Percentiles rank a stretch among this genome's conserved stretches.
phyloP scores from a whole-genome alignment of 2,329 filamentous ascomycete genomes.

The Proliferodiscus dingleyae region DNA sequence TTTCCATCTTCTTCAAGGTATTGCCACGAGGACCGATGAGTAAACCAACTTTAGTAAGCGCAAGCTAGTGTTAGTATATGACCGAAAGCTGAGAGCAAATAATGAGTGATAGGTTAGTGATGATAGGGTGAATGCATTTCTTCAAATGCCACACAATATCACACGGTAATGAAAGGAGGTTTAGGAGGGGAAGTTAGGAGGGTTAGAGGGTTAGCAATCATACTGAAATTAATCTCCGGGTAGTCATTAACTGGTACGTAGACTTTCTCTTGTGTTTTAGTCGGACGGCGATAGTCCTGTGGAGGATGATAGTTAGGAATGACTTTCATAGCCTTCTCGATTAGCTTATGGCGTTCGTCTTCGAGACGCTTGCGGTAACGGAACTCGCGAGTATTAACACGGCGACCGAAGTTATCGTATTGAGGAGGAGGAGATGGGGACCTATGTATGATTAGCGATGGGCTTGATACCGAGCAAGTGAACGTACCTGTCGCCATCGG shows the following conservation, averaged over 20 bases:
- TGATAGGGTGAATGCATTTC: conserved; percentile 30
- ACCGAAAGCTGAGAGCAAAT: conserved; percentile 34
- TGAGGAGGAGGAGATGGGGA: conserved; percentile 93
- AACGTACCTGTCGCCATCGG: conserved; percentile 87
- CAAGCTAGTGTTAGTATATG: conserved; percentile 86
- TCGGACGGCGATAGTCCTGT: conserved; percentile 95
- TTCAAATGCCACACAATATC: conserved; percentile 31
- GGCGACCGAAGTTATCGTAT: conserved; percentile 98
- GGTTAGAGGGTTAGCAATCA: conserved; percentile 99
- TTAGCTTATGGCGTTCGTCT: conserved; percentile 96
- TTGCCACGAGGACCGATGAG: conserved; percentile 99
- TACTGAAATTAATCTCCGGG: conserved; percentile 99
- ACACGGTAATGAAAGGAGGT: conserved; percentile 39
- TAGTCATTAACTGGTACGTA: conserved; percentile 99
- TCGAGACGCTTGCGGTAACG: conserved; percentile 97
- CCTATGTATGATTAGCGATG: conserved; percentile 44
- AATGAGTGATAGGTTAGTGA: conserved; percentile 34
- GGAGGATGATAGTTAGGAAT: conserved; percentile 99
- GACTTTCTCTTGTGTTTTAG: conserved; percentile 99
- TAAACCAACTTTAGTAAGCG: conserved; percentile 91
- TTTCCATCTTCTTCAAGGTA: conserved; percentile 99
- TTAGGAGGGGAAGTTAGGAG: conserved; percentile 52
- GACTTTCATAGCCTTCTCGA: conserved; percentile 99
- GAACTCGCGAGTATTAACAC: conserved; percentile 98
- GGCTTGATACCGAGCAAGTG: conserved; percentile 1